These are phyloP conservation scores for Crataegus laevigata DNA, from an alignment of 306 rosid species.

Conservation along the genomic window DNA sequence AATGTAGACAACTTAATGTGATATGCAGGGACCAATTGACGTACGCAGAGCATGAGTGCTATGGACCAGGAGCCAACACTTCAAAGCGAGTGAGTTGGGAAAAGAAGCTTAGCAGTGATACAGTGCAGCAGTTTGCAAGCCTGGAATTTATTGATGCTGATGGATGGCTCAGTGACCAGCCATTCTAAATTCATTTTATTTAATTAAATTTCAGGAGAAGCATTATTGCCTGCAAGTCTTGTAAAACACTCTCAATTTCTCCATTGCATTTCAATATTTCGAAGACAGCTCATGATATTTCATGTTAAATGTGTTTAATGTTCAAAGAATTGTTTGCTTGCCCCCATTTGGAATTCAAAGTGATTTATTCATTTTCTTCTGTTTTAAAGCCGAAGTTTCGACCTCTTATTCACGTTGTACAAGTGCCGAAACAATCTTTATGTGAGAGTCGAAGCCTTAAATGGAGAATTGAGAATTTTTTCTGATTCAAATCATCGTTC, in stretches of 20 bases:
- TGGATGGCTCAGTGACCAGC: constrained; percentile 51
- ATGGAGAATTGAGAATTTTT: no score
- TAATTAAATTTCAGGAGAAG: no score
- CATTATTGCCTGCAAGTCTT: neutral
- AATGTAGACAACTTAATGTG: neutral
- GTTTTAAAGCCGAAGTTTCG: neutral
- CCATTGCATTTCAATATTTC: neutral
- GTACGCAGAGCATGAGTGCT: constrained; percentile 46
- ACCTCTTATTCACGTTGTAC: neutral
- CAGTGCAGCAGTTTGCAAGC: constrained; percentile 18
- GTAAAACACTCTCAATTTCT: neutral
- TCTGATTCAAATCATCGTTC: neutral
- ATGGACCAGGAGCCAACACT: constrained; percentile 45
- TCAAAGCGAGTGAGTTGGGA: constrained; percentile 49
- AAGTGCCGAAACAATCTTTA: neutral
- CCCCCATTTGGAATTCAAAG: neutral
- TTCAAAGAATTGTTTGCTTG: neutral
- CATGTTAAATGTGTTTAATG: neutral
- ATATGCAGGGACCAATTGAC: constrained; percentile 31
- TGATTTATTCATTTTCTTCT: neutral
- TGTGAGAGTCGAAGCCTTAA: neutral
- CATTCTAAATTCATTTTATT: neutral
- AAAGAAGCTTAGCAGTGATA: constrained; percentile 22
- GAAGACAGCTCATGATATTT: neutral
- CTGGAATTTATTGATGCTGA: constrained; percentile 33